Percentiles rank a stretch among this genome's conserved stretches.
phyloP scores from a whole-genome alignment of 768 basidiomycete species.

The Leccinum fibrillosum region DNA sequence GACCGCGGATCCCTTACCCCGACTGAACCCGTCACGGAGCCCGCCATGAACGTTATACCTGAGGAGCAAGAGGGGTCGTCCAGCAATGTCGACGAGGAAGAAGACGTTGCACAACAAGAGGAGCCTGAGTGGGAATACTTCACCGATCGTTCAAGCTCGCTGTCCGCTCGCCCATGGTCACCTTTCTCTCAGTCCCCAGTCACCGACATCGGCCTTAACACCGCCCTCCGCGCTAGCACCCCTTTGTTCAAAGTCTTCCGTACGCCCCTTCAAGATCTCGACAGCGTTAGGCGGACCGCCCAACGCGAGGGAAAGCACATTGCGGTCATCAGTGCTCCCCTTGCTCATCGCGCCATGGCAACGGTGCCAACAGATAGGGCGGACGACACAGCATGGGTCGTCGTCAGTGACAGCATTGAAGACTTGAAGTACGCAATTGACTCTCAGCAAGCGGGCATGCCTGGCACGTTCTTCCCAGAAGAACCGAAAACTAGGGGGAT shows the following conservation, averaged over 20 bases:
- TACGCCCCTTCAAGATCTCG: constrained; percentile 28
- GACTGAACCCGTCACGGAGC: constrained; percentile 29
- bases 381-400: constrained; percentile 28
- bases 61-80: constrained; percentile 15
- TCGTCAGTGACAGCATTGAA: constrained; percentile 31
- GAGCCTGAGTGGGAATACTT: constrained; percentile 8
- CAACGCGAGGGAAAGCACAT: constrained; percentile 31
- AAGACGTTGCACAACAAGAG: constrained; percentile 3
- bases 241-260: constrained; percentile 34
- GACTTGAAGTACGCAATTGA: constrained; percentile 32
- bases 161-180: constrained; percentile 25
- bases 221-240: constrained; percentile 28
- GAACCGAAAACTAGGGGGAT: constrained; percentile 15
- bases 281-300: constrained; percentile 24
- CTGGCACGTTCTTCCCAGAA: constrained; percentile 27
- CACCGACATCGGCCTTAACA: constrained; percentile 24
- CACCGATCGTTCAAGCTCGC: constrained; percentile 17
- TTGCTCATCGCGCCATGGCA: constrained; percentile 21
- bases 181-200: constrained; percentile 24
- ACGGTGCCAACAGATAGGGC: constrained; percentile 17
- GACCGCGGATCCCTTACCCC: constrained; percentile 28
- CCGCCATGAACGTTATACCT: background rate
- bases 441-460: constrained; percentile 31
- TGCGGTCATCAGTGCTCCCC: constrained; percentile 26
- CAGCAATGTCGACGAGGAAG: constrained; percentile 6